Percentiles rank a stretch among this genome's conserved stretches.
Evolutionary conservation across 305 asterid genomes (phyloP).

Genomic region (Rubia tinctorum): DNA sequence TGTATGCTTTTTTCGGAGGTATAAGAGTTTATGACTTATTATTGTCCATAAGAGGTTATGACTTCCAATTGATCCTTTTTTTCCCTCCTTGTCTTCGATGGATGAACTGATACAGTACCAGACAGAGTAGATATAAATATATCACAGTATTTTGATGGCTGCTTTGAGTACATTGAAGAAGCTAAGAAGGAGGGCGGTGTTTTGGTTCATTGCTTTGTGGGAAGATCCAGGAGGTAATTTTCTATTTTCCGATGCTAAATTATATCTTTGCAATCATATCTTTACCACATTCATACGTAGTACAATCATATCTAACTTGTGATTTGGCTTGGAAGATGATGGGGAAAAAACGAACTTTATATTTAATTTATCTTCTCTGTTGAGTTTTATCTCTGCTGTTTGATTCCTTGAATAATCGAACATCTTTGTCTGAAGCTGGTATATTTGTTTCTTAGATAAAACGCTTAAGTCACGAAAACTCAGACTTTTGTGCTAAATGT

Average conservation of each 20-base stretch:
- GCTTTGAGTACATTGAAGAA: constrained; percentile 74
- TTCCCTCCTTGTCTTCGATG: not conserved
- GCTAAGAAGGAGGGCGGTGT: constrained; percentile 57
- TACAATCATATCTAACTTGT: not conserved
- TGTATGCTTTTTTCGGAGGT: not conserved
- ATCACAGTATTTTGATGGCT: constrained; percentile 58
- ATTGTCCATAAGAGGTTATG: constrained; percentile 4
- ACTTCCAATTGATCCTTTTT: not conserved
- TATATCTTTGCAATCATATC: not conserved
- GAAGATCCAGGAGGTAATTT: constrained; percentile 75
- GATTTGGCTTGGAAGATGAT: not conserved
- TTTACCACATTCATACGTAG: not conserved
- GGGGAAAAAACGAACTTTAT: not conserved
- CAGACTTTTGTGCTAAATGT: constrained; percentile 12
- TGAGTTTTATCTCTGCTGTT: not conserved
- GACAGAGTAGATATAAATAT: constrained; percentile 52
- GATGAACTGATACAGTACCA: constrained; percentile 47
- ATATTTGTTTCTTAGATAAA: not conserved
- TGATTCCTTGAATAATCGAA: constrained; percentile 2
- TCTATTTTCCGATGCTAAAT: not conserved
- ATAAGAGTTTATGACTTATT: not conserved
- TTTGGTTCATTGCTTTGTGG: constrained; percentile 79
- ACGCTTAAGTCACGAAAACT: not conserved
- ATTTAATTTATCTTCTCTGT: not conserved
- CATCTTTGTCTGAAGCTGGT: not conserved